phyloP scores from a whole-genome alignment of 2,329 filamentous ascomycete species.

The Daldinia sp. region DNA sequence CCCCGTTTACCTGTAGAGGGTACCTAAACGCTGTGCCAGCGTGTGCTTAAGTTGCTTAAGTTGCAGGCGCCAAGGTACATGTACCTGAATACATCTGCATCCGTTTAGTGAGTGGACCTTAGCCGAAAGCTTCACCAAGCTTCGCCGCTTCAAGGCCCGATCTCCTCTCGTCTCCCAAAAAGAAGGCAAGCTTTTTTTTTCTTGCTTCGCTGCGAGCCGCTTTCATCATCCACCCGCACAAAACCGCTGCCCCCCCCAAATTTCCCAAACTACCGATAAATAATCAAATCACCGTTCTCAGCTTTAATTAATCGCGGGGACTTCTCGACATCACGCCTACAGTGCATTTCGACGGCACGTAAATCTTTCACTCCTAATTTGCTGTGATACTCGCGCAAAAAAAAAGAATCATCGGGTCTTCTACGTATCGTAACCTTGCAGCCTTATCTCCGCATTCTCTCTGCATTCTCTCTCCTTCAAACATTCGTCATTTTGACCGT shows the following conservation, averaged over 20 bases:
- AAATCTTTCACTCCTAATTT: slow-evolving; percentile 14
- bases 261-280: slow-evolving; percentile 36
- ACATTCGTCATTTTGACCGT: slow-evolving; percentile 11
- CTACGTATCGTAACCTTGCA: slow-evolving; percentile 17
- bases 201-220: slow-evolving; percentile 44
- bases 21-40: too few species aligned
- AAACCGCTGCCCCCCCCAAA: slow-evolving; percentile 32
- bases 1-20: neutral
- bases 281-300: slow-evolving; percentile 21
- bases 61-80: neutral
- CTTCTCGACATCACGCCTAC: slow-evolving; percentile 11
- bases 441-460: slow-evolving; percentile 43
- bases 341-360: slow-evolving; percentile 34
- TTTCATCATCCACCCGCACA: slow-evolving; percentile 50
- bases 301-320: slow-evolving; percentile 36
- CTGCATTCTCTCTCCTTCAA: slow-evolving; percentile 32
- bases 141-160: slow-evolving; percentile 27
- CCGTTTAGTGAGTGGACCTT: slow-evolving; percentile 27
- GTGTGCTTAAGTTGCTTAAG: neutral
- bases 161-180: slow-evolving; percentile 22
- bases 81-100: slow-evolving; percentile 1
- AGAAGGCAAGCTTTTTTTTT: slow-evolving; percentile 38
- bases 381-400: slow-evolving; percentile 19
- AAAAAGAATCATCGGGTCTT: slow-evolving; percentile 11
- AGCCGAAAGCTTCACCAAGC: slow-evolving; percentile 31